Conservation (phyloP, 202 grass and related monocot genomes). For the Thinopyrum obtusiflorum region DNA sequence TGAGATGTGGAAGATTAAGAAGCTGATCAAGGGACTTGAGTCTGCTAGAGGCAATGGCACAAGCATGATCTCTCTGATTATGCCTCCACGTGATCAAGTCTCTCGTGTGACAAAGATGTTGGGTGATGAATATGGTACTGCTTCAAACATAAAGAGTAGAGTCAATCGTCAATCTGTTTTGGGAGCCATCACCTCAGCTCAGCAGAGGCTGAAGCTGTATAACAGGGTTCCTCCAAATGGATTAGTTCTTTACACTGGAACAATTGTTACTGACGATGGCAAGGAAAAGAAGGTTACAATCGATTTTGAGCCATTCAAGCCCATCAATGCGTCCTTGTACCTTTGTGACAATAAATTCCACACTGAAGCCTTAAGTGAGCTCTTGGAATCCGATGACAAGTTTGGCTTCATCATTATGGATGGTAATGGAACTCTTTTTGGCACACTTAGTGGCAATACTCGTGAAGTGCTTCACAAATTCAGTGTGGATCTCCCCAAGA, state of each 20-base stretch:
- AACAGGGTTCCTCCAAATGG: conserved; percentile 81
- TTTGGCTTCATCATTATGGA: conserved; percentile 95
- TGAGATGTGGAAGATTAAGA: conserved; percentile 94
- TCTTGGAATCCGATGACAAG: conserved; percentile 85
- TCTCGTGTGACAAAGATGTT: conserved; percentile 83
- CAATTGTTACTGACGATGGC: conserved; percentile 79
- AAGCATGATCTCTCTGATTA: conserved; percentile 90
- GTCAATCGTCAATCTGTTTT: conserved; percentile 81
- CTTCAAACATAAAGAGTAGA: conserved; percentile 79
- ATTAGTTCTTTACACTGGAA: conserved; percentile 81
- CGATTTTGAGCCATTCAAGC: conserved; percentile 82
- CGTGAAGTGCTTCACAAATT: conserved; percentile 83
- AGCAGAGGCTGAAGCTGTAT: conserved; percentile 82
- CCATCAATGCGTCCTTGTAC: conserved; percentile 80
- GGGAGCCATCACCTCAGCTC: conserved; percentile 85
- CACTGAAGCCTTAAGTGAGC: conserved; percentile 76
- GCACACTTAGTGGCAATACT: conserved; percentile 79
- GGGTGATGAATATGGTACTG: conserved; percentile 88
- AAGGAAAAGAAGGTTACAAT: conserved; percentile 94
- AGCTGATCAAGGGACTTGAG: conserved; percentile 74
- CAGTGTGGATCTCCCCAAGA: conserved; percentile 81
- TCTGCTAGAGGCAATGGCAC: conserved; percentile 82
- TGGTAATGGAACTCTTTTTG: conserved; percentile 87
- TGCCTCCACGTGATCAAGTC: conserved; percentile 81
- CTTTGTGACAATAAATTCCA: conserved; percentile 90